Evolutionary conservation across 805 yeast species (phyloP).

Genomic region (Groenewaldozyma salmanticensis): DNA sequence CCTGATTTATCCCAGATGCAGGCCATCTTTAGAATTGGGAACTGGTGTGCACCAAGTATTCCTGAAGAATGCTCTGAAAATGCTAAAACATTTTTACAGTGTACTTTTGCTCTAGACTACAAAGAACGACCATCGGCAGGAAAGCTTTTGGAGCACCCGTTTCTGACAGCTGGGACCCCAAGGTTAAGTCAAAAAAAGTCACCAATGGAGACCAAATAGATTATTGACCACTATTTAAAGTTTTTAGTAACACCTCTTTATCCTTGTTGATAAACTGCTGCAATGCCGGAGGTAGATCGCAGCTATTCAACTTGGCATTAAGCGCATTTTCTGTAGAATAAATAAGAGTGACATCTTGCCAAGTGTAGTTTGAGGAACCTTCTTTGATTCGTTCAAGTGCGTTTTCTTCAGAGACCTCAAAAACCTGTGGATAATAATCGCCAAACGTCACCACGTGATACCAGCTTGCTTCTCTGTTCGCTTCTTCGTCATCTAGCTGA

Average conservation of each 20-base stretch:
- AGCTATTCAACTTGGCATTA: conserved; percentile 5
- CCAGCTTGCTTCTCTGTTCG: conserved; percentile 8
- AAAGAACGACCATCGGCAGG: conserved; percentile 64
- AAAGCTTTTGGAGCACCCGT: conserved; percentile 57
- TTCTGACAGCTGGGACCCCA: conserved; percentile 21
- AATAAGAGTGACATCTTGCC: conserved; percentile 18
- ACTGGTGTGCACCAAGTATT: conserved; percentile 62
- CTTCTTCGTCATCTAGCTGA: conserved; percentile 7
- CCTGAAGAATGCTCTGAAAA: conserved; percentile 58
- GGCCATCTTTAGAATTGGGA: conserved; percentile 90
- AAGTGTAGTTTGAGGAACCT: conserved; percentile 14
- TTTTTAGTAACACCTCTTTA: conserved; percentile 3
- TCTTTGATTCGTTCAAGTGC: conserved; percentile 12
- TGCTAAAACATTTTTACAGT: conserved; percentile 53
- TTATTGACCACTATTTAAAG: background rate
- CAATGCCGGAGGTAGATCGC: conserved; percentile 7
- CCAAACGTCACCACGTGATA: background rate
- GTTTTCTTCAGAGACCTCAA: conserved; percentile 6
- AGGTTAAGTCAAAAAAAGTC: background rate
- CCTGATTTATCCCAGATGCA: conserved; percentile 95
- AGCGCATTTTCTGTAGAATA: conserved; percentile 15
- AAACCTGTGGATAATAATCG: conserved; percentile 2
- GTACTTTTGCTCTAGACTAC: conserved; percentile 69
- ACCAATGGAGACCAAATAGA: background rate
- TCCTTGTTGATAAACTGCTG: conserved; percentile 9